Evolutionary conservation across 768 basidiomycete genomes (phyloP).

Genomic region (Gloeophyllum trabeum): DNA sequence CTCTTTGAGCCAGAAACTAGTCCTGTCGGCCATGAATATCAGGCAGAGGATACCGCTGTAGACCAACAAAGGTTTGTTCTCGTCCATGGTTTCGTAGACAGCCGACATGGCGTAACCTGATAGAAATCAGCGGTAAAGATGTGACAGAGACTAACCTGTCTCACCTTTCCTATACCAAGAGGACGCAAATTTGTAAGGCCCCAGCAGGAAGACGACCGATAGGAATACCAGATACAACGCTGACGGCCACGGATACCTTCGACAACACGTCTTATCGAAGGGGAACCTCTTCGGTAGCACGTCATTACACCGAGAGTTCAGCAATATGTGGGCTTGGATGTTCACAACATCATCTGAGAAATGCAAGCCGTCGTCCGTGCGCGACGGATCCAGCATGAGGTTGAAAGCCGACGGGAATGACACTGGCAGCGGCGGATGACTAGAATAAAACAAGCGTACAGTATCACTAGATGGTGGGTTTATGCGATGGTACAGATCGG

Average conservation of each 20-base stretch:
- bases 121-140: constrained; percentile 8
- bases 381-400: constrained; percentile 55
- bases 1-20: constrained; percentile 79
- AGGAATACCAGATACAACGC: constrained; percentile 45
- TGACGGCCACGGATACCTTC: constrained; percentile 58
- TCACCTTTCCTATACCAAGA: constrained; percentile 13
- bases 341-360: constrained; percentile 52
- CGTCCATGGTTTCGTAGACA: too few species aligned
- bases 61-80: too few species aligned
- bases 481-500: constrained; percentile 65
- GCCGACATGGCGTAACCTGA: constrained; percentile 7
- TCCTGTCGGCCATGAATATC: constrained; percentile 77
- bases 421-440: constrained; percentile 22
- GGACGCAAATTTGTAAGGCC: constrained; percentile 34
- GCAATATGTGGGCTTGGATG: constrained; percentile 65
- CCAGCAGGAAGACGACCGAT: constrained; percentile 31
- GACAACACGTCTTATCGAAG: constrained; percentile 73
- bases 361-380: constrained; percentile 82
- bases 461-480: constrained; percentile 18
- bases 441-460: background rate
- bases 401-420: constrained; percentile 76
- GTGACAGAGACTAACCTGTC: constrained; percentile 4
- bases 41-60: constrained; percentile 60
- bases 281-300: constrained; percentile 48
- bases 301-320: constrained; percentile 78